These are phyloP conservation scores for Vitis rotundifolia DNA, from an alignment of 164 flowering plant species.

Conservation along the genomic window DNA sequence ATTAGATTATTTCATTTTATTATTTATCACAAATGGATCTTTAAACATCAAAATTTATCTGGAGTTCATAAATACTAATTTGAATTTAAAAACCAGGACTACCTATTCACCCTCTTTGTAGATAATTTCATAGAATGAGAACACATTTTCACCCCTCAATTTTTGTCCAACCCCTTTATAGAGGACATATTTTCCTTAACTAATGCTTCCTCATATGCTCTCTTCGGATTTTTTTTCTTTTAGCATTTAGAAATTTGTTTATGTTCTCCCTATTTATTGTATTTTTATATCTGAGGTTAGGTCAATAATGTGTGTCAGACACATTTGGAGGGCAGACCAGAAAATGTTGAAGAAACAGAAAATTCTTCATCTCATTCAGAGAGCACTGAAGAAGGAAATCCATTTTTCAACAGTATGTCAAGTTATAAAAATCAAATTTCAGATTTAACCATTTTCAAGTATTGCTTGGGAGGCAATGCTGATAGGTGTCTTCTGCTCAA, in stretches of 20 bases:
- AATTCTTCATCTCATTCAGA: slow-evolving; percentile 62
- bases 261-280: neutral
- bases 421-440: slow-evolving; percentile 41
- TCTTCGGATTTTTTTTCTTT: neutral
- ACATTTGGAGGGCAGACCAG: slow-evolving; percentile 28
- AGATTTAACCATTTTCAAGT: slow-evolving; percentile 68
- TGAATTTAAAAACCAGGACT: too few relatives aligned
- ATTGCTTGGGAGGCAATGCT: slow-evolving; percentile 66
- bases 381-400: slow-evolving; percentile 50
- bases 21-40: too few relatives aligned
- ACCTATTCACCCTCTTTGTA: too few relatives aligned
- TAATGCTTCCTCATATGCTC: neutral
- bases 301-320: slow-evolving; percentile 32
- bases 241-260: neutral
- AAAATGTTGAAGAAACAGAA: slow-evolving; percentile 42
- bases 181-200: too few relatives aligned
- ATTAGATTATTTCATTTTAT: too few relatives aligned
- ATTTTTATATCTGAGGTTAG: slow-evolving; percentile 24
- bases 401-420: slow-evolving; percentile 29
- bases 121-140: too few relatives aligned
- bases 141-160: too few relatives aligned
- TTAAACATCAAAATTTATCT: too few relatives aligned
- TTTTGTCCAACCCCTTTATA: too few relatives aligned
- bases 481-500: slow-evolving; percentile 74
- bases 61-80: too few relatives aligned